Conservation (phyloP, 1,139 yeast genomes). For the Blastobotrys niveus region DNA sequence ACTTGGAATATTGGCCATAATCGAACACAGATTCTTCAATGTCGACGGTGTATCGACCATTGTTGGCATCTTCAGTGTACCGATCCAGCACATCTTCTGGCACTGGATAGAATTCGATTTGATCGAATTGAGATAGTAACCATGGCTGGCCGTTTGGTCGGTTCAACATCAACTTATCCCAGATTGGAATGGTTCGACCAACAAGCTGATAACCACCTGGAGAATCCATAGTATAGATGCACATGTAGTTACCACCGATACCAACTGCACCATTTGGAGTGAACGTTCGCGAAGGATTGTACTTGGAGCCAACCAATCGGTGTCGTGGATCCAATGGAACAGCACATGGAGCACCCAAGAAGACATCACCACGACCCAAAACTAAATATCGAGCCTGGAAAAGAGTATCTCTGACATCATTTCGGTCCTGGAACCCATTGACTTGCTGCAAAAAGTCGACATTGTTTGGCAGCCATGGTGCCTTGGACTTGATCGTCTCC, state of each 20-base stretch:
- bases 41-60: conserved; percentile 74
- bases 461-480: conserved; percentile 97
- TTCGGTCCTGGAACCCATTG: conserved; percentile 64
- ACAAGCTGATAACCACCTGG: conserved; percentile 98
- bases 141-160: conserved; percentile 60
- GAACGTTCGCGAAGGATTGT: conserved; percentile 92
- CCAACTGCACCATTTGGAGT: conserved; percentile 98
- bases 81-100: conserved; percentile 72
- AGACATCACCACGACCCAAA: conserved; percentile 93
- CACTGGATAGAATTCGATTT: conserved; percentile 89
- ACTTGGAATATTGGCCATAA: conserved; percentile 66
- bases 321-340: conserved; percentile 97
- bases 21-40: conserved; percentile 76
- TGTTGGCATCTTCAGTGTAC: conserved; percentile 65
- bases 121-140: conserved; percentile 88
- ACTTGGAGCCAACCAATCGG: conserved; percentile 83
- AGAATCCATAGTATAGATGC: conserved; percentile 95
- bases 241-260: conserved; percentile 97
- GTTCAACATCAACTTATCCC: conserved; percentile 89
- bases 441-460: conserved; percentile 90
- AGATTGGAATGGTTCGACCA: conserved; percentile 93
- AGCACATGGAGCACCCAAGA: conserved; percentile 97
- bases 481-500: conserved; percentile 87
- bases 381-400: conserved; percentile 88
- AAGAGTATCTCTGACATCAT: conserved; percentile 73